Conservation (phyloP, 1,139 yeast species). For the Pichia sp. region DNA sequence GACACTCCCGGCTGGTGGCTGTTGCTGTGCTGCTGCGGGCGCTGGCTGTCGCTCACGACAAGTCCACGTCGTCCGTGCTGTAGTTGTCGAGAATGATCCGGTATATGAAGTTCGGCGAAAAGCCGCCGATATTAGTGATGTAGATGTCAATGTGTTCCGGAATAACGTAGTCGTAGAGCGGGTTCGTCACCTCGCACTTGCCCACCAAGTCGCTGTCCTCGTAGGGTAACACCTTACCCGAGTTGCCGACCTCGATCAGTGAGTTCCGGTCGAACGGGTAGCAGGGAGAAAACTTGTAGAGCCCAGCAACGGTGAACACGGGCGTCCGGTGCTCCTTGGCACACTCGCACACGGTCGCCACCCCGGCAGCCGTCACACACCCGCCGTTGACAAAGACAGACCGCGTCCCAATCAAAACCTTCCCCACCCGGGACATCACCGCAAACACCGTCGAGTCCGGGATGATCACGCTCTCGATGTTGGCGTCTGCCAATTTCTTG, state of each 20-base stretch:
- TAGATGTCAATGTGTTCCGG: slow-evolving; percentile 94
- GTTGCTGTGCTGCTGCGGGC: no score
- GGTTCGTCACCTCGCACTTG: slow-evolving; percentile 82
- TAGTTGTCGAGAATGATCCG: slow-evolving; percentile 94
- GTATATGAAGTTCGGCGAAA: slow-evolving; percentile 92
- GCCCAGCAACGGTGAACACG: slow-evolving; percentile 91
- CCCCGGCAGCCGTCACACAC: slow-evolving; percentile 84
- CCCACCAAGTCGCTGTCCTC: slow-evolving; percentile 61
- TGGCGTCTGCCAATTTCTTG: slow-evolving; percentile 71
- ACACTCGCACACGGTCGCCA: slow-evolving; percentile 89
- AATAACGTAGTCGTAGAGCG: slow-evolving; percentile 85
- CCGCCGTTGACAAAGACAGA: slow-evolving; percentile 96
- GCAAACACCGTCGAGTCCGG: slow-evolving; percentile 95
- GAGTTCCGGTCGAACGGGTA: slow-evolving; percentile 91
- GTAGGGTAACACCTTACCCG: slow-evolving; percentile 76
- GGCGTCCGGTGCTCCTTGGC: slow-evolving; percentile 95
- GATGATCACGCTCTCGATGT: slow-evolving; percentile 83
- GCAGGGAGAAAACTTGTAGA: slow-evolving; percentile 86
- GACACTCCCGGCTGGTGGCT: no score
- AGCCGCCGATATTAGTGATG: slow-evolving; percentile 93
- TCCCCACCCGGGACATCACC: slow-evolving; percentile 95
- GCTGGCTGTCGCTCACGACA: slow-evolving; percentile 33
- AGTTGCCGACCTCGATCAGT: slow-evolving; percentile 88
- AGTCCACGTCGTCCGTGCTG: slow-evolving; percentile 72
- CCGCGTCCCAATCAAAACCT: slow-evolving; percentile 87